Evolutionary conservation across 345 rosid species (phyloP).

Genomic region (Clarkia xantiana): DNA sequence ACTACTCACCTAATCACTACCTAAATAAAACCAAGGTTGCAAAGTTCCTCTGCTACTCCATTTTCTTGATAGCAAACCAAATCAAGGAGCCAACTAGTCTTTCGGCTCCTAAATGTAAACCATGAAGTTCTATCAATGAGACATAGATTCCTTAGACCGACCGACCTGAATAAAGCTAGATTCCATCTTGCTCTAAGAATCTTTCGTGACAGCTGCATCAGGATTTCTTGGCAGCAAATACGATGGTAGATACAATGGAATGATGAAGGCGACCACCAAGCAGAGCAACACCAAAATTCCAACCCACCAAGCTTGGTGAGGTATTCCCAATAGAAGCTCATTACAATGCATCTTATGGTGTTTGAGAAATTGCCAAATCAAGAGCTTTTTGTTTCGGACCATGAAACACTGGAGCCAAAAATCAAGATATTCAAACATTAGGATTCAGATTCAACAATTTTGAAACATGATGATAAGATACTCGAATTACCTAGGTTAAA

Average conservation of each 20-base stretch:
- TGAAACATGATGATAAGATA: not conserved
- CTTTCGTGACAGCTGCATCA: conserved; percentile 17
- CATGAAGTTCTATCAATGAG: too few species aligned
- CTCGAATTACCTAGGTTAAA: conserved; percentile 57
- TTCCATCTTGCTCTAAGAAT: conserved; percentile 14
- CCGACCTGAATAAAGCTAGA: too few species aligned
- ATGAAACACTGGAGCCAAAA: not conserved
- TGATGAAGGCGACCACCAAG: conserved; percentile 31
- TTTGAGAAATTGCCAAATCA: too few species aligned
- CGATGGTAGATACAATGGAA: conserved; percentile 47
- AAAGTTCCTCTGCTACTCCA: too few species aligned
- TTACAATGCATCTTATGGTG: conserved; percentile 36
- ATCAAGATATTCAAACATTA: not conserved
- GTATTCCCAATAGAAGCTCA: conserved; percentile 58
- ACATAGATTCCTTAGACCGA: too few species aligned
- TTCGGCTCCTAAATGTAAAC: too few species aligned
- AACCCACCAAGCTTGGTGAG: conserved; percentile 58
- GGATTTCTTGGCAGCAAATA: conserved; percentile 22
- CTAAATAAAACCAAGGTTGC: too few species aligned
- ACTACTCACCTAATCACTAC: too few species aligned
- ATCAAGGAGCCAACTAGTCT: too few species aligned
- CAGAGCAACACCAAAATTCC: conserved; percentile 43
- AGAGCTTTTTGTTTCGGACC: not conserved
- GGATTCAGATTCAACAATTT: not conserved
- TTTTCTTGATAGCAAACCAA: too few species aligned